Percentiles rank a stretch among this genome's conserved stretches.
These are phyloP conservation scores for Hysterangium stoloniferum DNA, from an alignment of 768 basidiomycete genomes.

Conservation along the genomic window DNA sequence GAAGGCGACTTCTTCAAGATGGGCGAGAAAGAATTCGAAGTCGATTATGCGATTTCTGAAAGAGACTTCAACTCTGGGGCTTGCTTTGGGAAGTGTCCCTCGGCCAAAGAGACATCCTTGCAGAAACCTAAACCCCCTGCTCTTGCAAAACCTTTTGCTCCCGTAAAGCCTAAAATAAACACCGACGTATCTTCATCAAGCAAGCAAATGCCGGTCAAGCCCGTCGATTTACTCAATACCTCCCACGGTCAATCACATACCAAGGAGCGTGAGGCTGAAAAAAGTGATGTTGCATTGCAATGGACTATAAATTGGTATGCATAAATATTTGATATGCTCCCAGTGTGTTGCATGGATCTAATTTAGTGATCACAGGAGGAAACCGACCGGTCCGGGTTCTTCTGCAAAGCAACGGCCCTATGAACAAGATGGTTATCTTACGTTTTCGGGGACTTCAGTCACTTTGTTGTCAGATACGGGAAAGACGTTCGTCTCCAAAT, in stretches of 20 bases:
- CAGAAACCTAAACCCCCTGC: not conserved
- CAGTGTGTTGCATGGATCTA: no score
- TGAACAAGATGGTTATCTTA: constrained; percentile 19
- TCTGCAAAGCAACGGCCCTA: constrained; percentile 25
- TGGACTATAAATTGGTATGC: constrained; percentile 1
- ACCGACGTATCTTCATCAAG: not conserved
- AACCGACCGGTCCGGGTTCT: constrained; percentile 12
- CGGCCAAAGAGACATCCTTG: constrained; percentile 17
- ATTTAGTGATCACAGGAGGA: constrained; percentile 15
- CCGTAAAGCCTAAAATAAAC: not conserved
- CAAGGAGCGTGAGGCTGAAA: not conserved
- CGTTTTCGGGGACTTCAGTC: constrained; percentile 15
- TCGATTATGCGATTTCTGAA: constrained; percentile 49
- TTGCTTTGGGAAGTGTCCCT: constrained; percentile 44
- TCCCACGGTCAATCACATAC: not conserved
- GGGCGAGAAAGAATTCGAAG: constrained; percentile 54
- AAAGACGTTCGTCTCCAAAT: constrained; percentile 13
- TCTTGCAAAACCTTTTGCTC: not conserved
- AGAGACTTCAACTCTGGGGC: constrained; percentile 55
- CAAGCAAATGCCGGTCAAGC: not conserved
- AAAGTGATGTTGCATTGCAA: not conserved
- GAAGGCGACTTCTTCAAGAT: constrained; percentile 33
- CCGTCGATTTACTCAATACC: not conserved
- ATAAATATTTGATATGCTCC: not conserved
- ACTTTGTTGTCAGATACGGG: constrained; percentile 16